Evolutionary conservation across 2,329 filamentous ascomycete species (phyloP), one percentile per base, ranked within the genome.

Genomic region (Zasmidium citrigriseum): DNA sequence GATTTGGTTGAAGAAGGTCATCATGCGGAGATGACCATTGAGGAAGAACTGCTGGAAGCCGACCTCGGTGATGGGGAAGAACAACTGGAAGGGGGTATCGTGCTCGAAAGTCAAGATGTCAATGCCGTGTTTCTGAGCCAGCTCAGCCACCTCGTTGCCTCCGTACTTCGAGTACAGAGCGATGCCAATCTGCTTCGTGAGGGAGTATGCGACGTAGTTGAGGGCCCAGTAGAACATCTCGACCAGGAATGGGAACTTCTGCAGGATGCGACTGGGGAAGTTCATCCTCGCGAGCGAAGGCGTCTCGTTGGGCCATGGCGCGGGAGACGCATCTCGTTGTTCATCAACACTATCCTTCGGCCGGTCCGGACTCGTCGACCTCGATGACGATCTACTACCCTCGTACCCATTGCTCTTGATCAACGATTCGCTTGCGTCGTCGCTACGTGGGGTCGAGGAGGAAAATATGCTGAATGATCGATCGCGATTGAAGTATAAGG

Each of bases 221-320:
- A 89, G 78, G 46, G 82, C 79, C 87, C 87, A 89, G 75, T 89
- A 89, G 71, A 89, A 89, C 85, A 89, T 89, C 72, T 89, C 87
- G 50, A 89, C 80, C 55, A 89, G 72, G 68, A 89, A 89, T 3
- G 87, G 87, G 64, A 86, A 88, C 68, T 86, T 86, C 70, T 87
- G 83, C 58, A 89, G 76, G 55, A 89, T 78, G 23, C 85, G 79
- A 60, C 83, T 87, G 70, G 88, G 86, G 50, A 82, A 70, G 68
- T 87, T 66, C 57, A 66, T 60, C 18, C 54, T 59, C 18, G 55
- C 20, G 34, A 16, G 34, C 4, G 34, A 41, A 4, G 45, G 51
- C 9, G 50, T 24, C n/a, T 41, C 51, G 4, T 44, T 41, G 1
- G 29, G 14, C 55, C 55, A 82, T 82, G 4, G 84, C 82, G 79